Percentiles rank a stretch among this genome's conserved stretches.
phyloP scores from a whole-genome alignment of 179 eudicot species.

The Silene vulgaris region DNA sequence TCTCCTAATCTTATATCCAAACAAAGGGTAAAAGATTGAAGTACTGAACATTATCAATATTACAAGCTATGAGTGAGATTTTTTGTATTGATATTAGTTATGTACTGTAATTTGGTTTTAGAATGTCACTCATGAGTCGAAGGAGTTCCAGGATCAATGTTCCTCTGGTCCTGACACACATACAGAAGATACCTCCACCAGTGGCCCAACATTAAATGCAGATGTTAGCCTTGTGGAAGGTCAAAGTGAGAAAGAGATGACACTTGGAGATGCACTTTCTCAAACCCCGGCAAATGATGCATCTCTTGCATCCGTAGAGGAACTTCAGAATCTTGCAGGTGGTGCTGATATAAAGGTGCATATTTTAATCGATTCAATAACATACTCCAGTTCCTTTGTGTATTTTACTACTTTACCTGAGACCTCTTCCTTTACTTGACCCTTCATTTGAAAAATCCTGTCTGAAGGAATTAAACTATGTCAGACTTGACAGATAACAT shows the following conservation, averaged over 20 bases:
- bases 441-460: constrained; percentile 10
- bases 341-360: constrained; percentile 94
- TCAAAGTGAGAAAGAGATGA: constrained; percentile 47
- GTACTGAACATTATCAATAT: neutral
- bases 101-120: constrained; percentile 23
- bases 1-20: neutral
- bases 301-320: constrained; percentile 76
- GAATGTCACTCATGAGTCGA: constrained; percentile 31
- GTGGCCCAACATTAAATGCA: constrained; percentile 34
- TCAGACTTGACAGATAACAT: constrained; percentile 15
- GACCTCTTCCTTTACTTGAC: neutral
- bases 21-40: neutral
- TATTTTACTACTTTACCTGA: neutral
- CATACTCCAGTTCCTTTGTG: constrained; percentile 14
- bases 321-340: constrained; percentile 85
- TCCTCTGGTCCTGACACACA: constrained; percentile 37
- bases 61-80: neutral
- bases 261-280: constrained; percentile 50
- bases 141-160: constrained; percentile 39
- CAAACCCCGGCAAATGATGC: constrained; percentile 45
- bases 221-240: constrained; percentile 43
- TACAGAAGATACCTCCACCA: constrained; percentile 37
- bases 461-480: neutral
- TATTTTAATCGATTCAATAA: constrained; percentile 3
- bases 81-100: neutral